Evolutionary conservation across 768 basidiomycete species (phyloP).

Genomic region (Rhodotorula paludigena): DNA sequence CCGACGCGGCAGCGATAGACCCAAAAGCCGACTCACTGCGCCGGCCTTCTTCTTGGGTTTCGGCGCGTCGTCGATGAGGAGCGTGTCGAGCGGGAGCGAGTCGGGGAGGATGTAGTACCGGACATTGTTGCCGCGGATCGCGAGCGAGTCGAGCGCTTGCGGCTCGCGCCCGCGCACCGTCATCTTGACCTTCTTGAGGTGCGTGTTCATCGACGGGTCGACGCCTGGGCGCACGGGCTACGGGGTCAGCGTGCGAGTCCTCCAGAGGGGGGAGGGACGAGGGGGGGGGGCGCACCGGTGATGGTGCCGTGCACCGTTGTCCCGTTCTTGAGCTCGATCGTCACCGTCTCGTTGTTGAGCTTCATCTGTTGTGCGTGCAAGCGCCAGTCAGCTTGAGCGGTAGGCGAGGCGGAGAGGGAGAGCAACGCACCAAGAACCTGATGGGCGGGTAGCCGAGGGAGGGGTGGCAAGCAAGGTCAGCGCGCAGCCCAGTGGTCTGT

Average conservation of each 20-base stretch:
- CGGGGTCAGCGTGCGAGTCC: not conserved
- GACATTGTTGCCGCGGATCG: constrained; percentile 93
- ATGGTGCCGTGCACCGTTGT: constrained; percentile 93
- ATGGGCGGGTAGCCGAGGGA: not conserved
- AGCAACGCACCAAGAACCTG: constrained; percentile 28
- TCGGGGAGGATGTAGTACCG: constrained; percentile 98
- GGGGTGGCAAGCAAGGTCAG: not conserved
- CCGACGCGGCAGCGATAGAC: not conserved
- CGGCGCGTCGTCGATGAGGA: constrained; percentile 94
- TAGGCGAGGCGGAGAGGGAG: too few species aligned
- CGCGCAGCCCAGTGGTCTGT: too few species aligned
- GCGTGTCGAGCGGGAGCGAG: constrained; percentile 88
- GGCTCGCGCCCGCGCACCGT: constrained; percentile 87
- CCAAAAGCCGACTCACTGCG: constrained; percentile 17
- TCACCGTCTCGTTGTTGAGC: constrained; percentile 98
- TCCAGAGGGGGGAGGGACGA: not conserved
- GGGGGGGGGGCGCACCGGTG: constrained; percentile 62
- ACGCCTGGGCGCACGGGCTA: constrained; percentile 59
- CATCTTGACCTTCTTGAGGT: constrained; percentile 95
- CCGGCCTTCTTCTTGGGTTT: constrained; percentile 89
- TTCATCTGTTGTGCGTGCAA: constrained; percentile 62
- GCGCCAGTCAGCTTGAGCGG: not conserved
- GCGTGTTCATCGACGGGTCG: constrained; percentile 99
- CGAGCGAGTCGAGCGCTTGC: constrained; percentile 75
- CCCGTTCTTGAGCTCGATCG: constrained; percentile 96